Conservation (phyloP, 768 basidiomycete species). For the Paxillus involutus region DNA sequence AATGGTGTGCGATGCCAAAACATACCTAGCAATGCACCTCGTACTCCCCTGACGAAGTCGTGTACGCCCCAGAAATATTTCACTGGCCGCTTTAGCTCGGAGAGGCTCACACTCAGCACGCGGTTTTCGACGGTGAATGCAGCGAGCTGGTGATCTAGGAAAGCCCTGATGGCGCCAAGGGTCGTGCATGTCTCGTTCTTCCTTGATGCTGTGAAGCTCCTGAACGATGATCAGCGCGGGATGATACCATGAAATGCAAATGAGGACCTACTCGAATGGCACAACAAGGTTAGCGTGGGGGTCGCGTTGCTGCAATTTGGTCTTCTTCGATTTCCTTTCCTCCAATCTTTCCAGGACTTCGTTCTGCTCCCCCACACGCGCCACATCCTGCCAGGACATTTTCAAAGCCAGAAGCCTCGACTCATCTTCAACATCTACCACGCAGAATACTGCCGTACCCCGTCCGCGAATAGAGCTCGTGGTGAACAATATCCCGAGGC, state of each 20-base stretch:
- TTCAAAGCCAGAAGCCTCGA: neutral
- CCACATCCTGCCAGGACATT: slow-evolving; percentile 10
- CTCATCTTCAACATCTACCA: neutral
- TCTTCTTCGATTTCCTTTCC: no score
- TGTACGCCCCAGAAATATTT: slow-evolving; percentile 16
- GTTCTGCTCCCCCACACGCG: neutral
- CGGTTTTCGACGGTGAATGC: neutral
- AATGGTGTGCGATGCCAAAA: neutral
- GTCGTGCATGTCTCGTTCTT: neutral
- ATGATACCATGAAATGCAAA: neutral
- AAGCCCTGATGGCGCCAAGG: slow-evolving; percentile 3
- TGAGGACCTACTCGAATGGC: neutral
- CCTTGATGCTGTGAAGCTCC: neutral
- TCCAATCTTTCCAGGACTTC: neutral
- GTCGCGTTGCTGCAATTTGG: no score
- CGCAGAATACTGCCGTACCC: slow-evolving; percentile 6
- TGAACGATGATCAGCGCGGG: neutral
- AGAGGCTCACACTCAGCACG: neutral
- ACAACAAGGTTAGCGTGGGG: slow-evolving; percentile 1
- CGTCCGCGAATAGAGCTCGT: slow-evolving; percentile 10
- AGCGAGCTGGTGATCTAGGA: neutral
- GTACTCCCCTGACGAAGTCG: slow-evolving; percentile 16
- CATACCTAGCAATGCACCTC: slow-evolving; percentile 14
- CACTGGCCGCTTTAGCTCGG: slow-evolving; percentile 10
- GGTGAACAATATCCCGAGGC: slow-evolving; percentile 7